Evolutionary conservation across 73 alveolate species (phyloP), one percentile per base, ranked within the genome.

Genomic region (Paramecium octaurelia): DNA sequence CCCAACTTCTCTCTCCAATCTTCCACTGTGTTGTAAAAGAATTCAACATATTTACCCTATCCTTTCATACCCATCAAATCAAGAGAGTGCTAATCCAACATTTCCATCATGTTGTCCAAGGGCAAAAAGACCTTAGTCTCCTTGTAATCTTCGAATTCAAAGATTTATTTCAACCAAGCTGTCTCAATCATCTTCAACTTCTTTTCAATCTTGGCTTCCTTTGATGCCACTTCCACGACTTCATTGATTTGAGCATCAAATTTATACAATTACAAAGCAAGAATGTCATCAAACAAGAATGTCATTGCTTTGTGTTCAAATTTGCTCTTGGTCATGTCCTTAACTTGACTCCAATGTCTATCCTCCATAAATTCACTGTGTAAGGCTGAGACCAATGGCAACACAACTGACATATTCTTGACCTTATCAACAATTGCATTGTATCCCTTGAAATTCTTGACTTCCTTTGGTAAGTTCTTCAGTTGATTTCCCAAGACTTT

Each of bases 271-370:
- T 99, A 96, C 69, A 99, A 97, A 35, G 97, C 96, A 70, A 99
- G 95, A 77, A 99, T 92, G 50, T 97, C 98, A 70, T 98, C 99
- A 84, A 98, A 96, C 92, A 98, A 96, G 97, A 98, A 98, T 86
- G 97, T 95, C 20, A 99, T 99, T 5, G 99, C 95, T 92, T 97
- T 97, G 93, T 96, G 98, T 80, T 94, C 97, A 64, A 92, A 92
- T 68, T 85, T 36, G 50, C 97, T 98, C 85, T 97, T 97, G 64
- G 99, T 98, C 92, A 99, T 98, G 54, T 95, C 96, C 99, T 98
- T 99, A 35, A 99, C 98, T 85, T 95, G 96, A 84, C 93, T 98
- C 99, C 99, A 99, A 93, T 99, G 99, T 83, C 99, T 93, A 73
- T 98, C 99, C 94, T 98, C 98, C 99, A 99, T 99, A 71, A 97